Evolutionary conservation across 345 rosid species (phyloP).

Genomic region (Lepidium aucheri): DNA sequence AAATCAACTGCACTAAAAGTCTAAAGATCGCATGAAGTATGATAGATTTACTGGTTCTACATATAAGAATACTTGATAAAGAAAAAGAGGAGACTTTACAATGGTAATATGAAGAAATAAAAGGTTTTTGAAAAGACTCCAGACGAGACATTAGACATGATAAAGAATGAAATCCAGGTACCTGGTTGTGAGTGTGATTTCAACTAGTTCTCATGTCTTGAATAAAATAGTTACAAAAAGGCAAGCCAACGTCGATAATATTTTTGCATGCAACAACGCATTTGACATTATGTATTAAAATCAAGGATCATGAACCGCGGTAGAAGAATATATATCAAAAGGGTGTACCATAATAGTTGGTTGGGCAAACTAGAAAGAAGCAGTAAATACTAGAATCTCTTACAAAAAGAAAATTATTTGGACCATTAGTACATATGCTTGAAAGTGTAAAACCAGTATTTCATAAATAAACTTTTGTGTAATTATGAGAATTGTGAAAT

Average conservation of each 20-base stretch:
- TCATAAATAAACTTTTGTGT: neutral
- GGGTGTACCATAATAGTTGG: neutral
- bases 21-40: neutral
- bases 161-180: neutral
- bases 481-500: no score
- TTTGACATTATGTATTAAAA: neutral
- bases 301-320: neutral
- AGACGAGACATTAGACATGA: neutral
- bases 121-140: neutral
- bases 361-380: neutral
- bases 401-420: neutral
- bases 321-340: neutral
- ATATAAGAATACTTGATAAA: neutral
- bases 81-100: neutral
- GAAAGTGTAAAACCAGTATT: neutral
- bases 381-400: neutral
- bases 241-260: neutral
- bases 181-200: neutral
- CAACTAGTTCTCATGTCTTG: neutral
- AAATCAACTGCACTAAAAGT: neutral
- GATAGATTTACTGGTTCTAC: neutral
- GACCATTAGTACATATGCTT: neutral
- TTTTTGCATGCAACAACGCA: neutral
- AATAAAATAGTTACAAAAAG: neutral
- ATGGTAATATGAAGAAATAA: neutral